Base-by-base conservation (phyloP, 768 basidiomycete species). In the Naganishia antarctica region DNA sequence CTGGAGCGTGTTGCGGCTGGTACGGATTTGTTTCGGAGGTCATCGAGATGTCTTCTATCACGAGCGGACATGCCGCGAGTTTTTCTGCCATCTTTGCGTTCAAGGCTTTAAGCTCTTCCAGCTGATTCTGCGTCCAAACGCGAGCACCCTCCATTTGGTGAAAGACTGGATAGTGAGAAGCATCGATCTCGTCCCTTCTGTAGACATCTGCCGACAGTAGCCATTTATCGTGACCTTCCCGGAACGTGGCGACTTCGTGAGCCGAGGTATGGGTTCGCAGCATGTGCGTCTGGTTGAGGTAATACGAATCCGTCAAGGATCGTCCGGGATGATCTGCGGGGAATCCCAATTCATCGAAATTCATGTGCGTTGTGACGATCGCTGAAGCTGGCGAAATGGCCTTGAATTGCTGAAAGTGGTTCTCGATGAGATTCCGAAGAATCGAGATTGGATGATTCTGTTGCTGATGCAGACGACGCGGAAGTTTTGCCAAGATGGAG, bases 241-340 rank as follows among this genome's bases (percentile, higher is more conserved):
- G 57, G 76, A 96, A 98, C 7, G 86, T 86, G 65, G 96, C 92
- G 32, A 98, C 89, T 80, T 99, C 94, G 75, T 99, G 96, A 4
- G 96, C 91, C n/a, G 89, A 91, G 0, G 96, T 97, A 76, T 99
- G 96, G 0, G 96, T 98, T 44, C 96, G 87, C 40, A 99, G 84
- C 90, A 99, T 91, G 73, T 87, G 81, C 70, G 85, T 80, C 71
- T 82, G 83, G 80, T 98, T 98, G 74, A 96, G 81, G 79, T 99
- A 99, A 81, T 99, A 99, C 73, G 88, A 90, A 80, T 99, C 96
- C 45, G 89, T 90, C 47, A 85, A 81, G 25, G 88, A 82, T 65
- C 96, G 85, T 18, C 96, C 94, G 0, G 94, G 92, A 76, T 99
- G 96, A 80, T 97, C 92, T 15, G 80, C 71, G 0, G 94, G 87